Evolutionary conservation across 2,329 filamentous ascomycete genomes (phyloP), one percentile per base, ranked within the genome.

Genomic region (Incumbomyces lentus): DNA sequence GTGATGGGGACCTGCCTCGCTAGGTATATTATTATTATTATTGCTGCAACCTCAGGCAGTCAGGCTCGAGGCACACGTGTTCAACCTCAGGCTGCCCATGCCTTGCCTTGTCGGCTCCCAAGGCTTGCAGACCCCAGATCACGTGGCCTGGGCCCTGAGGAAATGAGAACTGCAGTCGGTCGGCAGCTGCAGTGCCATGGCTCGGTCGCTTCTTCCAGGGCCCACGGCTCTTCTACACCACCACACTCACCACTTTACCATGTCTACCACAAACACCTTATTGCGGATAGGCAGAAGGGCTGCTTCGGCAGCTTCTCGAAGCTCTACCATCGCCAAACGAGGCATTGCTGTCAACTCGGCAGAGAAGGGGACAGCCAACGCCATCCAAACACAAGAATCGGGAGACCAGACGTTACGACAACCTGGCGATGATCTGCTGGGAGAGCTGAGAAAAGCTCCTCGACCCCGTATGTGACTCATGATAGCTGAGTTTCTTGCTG

Each of bases 401-500:
- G 36, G 37, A 7, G 37, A 46, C 12, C 34, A 48, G 22, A 49
- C 48, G 13, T 16, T 52, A 33, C 49, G 55, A 44, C 51, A 59
- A 19, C 59, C 64, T 49, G 64, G 79, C 54, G 74, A 77, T 55
- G 76, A 78, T 63, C 76, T 82, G 49, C 68, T 71, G 38, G 71
- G 76, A 49, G 86, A 88, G 70, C 71, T 83, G 72, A 76, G 84
- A 62, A 70, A 76, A 55, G 80, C 81, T 40, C 62, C 66, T 58
- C 66, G 71, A 53, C 66, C 68, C 50, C 66, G 71, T 74, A 64
- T 57, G 69, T 42, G n/a, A n/a, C n/a, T n/a, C n/a, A n/a, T n/a
- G n/a, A n/a, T n/a, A n/a, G n/a, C n/a, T n/a, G n/a, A n/a, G n/a
- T n/a, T n/a, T n/a, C 22, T 13, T 40, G n/a, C 17, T 14, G 32